Conservation (phyloP, 2,329 filamentous ascomycete species). For the Mycosphaerelloides madeirae region DNA sequence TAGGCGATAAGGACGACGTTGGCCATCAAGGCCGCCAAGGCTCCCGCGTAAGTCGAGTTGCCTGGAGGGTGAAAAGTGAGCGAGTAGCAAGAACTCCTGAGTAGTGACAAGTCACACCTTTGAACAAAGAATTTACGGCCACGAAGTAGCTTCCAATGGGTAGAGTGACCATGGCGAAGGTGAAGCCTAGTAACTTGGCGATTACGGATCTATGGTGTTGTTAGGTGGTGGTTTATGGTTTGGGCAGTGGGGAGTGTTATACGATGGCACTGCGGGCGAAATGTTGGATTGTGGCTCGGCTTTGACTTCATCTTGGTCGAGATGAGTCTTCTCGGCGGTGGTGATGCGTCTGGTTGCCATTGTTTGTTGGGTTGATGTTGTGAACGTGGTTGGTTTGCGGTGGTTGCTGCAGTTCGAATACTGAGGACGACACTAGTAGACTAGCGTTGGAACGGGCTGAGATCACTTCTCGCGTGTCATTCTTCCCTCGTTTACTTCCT, state of each 20-base stretch:
- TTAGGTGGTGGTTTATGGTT: constrained; percentile 2
- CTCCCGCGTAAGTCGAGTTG: constrained; percentile 83
- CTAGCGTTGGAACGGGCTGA: no score
- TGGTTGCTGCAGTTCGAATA: no score
- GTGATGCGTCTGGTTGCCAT: constrained; percentile 70
- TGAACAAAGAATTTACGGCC: constrained; percentile 70
- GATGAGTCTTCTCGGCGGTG: constrained; percentile 60
- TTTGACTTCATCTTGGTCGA: constrained; percentile 40
- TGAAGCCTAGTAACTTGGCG: constrained; percentile 83
- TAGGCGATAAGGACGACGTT: constrained; percentile 91
- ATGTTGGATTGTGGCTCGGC: constrained; percentile 58
- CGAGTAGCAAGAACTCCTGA: neutral
- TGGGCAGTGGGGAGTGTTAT: constrained; percentile 31
- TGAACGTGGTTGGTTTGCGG: neutral
- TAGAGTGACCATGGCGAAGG: constrained; percentile 79
- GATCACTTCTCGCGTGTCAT: no score
- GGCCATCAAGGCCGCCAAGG: constrained; percentile 77
- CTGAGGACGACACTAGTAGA: no score
- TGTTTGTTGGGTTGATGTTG: constrained; percentile 16
- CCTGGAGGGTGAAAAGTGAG: constrained; percentile 47
- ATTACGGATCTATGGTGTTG: constrained; percentile 65
- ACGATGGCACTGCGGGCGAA: constrained; percentile 78
- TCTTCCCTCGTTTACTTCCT: no score
- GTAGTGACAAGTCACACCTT: constrained; percentile 51
- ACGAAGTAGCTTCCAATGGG: constrained; percentile 88